Evolutionary conservation across 2,329 filamentous ascomycete species (phyloP), one percentile per base, ranked within the genome.

Genomic region (Diaporthe ilicicola): DNA sequence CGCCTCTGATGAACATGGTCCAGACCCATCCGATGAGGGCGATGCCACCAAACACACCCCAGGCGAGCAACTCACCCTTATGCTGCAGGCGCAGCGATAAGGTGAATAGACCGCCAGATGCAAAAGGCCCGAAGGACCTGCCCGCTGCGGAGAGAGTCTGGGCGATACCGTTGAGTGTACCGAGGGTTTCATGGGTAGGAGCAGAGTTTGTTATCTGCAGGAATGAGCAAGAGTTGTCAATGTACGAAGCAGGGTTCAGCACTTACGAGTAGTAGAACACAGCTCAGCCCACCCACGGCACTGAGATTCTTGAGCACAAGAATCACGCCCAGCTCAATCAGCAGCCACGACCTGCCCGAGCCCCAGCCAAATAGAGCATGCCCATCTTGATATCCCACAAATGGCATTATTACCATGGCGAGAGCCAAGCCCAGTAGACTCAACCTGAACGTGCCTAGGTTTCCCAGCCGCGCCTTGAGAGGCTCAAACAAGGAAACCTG

Each of bases 121-220:
- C 84, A 74, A 98, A 95, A 0, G 96, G 96, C 0, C 96, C 96
- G 0, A 94, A 88, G 53, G 95, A 94, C 72, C 96, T 91, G 10
- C 96, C 96, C 0, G 93, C 94, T 0, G 96, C 96, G 0, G 94
- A 97, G 0, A 99, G 89, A 0, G 94, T 97, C 81, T 99, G 96
- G 0, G 96, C 96, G 39, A 98, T 88, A 12, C 96, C 96, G 77
- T 99, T 98, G 32, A 99, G 86, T 0, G 94, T 94, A 3, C 96
- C 96, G 0, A 99, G 88, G 0, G 93, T 94, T 6, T 92, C 91
- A 79, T 95, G 89, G 9, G 95, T 94, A 0, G 94, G 93, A 0
- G 94, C 94, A 1, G 93, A 97, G 77, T 99, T 99, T 46, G 94
- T 98, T 75, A 99, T 95, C 93, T 95, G 73, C 17, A 32, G n/a